phyloP scores from a whole-genome alignment of 768 basidiomycete species.

The Holtermannia corniformis region DNA sequence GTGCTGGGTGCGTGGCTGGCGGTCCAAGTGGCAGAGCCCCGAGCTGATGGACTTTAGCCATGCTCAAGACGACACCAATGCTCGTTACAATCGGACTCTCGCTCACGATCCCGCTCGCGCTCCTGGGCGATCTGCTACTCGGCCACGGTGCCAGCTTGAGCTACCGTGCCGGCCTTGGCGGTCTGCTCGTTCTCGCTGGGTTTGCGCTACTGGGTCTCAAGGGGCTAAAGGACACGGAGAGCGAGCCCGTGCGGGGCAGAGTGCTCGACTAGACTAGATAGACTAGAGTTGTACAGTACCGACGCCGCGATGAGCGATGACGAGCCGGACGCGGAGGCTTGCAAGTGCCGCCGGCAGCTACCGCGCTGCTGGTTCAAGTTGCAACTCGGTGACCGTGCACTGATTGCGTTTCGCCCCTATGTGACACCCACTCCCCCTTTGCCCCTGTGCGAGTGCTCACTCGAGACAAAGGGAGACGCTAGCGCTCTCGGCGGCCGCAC shows the following conservation, averaged over 20 bases:
- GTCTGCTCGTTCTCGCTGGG: background rate
- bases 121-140: constrained; percentile 48
- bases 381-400: too few relatives aligned
- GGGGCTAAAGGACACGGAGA: background rate
- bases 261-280: too few relatives aligned
- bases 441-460: too few relatives aligned
- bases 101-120: constrained; percentile 85
- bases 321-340: too few relatives aligned
- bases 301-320: too few relatives aligned
- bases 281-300: background rate
- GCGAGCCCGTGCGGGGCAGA: background rate
- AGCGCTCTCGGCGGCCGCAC: too few relatives aligned
- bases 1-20: constrained; percentile 25
- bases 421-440: too few relatives aligned
- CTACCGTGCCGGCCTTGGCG: background rate
- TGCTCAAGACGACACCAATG: constrained; percentile 88
- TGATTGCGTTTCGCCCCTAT: too few relatives aligned
- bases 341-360: too few relatives aligned
- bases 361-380: too few relatives aligned
- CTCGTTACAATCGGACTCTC: constrained; percentile 84
- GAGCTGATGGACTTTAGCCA: constrained; percentile 62
- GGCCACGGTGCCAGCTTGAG: background rate
- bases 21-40: background rate
- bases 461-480: too few relatives aligned
- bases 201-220: background rate